These are phyloP conservation scores for Penicillium thymicola DNA, from an alignment of 2,329 filamentous ascomycete genomes.

Conservation along the genomic window DNA sequence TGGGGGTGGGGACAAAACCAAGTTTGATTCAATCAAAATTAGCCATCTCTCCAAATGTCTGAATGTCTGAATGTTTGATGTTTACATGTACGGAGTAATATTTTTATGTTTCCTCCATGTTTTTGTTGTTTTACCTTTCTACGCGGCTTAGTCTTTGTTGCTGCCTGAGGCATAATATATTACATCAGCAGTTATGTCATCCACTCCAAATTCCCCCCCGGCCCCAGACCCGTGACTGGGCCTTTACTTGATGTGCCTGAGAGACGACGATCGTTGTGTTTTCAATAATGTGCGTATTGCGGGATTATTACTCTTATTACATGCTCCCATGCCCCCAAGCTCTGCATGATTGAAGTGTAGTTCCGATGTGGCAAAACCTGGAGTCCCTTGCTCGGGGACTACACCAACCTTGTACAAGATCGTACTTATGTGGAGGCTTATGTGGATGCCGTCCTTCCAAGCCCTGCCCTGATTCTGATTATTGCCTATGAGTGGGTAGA, in stretches of 20 bases:
- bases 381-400: background rate
- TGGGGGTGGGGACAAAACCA: background rate
- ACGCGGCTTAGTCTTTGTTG: background rate
- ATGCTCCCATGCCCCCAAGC: background rate
- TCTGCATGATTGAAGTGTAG: background rate
- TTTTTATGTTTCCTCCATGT: background rate
- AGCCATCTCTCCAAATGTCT: background rate
- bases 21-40: background rate
- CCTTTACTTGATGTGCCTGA: background rate
- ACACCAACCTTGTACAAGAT: background rate
- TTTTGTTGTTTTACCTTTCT: background rate
- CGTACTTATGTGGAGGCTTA: background rate
- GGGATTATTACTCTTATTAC: background rate
- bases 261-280: conserved; percentile 1
- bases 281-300: background rate
- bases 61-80: background rate
- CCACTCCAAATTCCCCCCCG: background rate
- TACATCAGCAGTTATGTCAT: conserved; percentile 4
- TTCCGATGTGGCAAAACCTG: background rate
- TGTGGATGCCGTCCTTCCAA: background rate
- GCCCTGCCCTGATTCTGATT: background rate
- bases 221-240: background rate
- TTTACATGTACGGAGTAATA: background rate
- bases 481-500: background rate
- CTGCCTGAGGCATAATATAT: background rate